Conservation (phyloP, 768 basidiomycete genomes). For the Trametes elegans region DNA sequence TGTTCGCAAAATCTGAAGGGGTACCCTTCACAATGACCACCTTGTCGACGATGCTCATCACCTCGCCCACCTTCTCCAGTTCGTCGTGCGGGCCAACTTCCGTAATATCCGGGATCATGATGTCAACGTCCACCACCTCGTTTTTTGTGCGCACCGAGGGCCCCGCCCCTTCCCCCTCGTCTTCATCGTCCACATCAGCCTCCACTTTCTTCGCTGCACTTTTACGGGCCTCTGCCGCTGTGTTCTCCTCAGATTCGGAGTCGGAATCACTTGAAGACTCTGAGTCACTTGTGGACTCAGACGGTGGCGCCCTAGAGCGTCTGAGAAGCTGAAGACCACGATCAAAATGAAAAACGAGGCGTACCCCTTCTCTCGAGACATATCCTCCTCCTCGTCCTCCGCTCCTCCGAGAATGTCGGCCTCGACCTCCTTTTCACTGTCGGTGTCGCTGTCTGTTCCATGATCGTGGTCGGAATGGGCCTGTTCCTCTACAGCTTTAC, state of each 20-base stretch:
- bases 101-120: slow-evolving; percentile 61
- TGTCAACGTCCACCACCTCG: slow-evolving; percentile 57
- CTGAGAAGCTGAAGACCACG: not conserved
- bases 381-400: slow-evolving; percentile 39
- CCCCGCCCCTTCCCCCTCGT: slow-evolving; percentile 42
- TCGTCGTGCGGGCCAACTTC: slow-evolving; percentile 61
- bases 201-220: not conserved
- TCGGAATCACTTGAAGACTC: slow-evolving; percentile 29
- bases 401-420: slow-evolving; percentile 48
- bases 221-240: slow-evolving; percentile 9
- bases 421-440: slow-evolving; percentile 74
- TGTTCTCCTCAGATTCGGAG: slow-evolving; percentile 34
- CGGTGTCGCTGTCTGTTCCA: slow-evolving; percentile 43
- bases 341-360: not conserved
- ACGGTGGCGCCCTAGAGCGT: slow-evolving; percentile 4
- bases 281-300: slow-evolving; percentile 30
- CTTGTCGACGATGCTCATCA: slow-evolving; percentile 71
- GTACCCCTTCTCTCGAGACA: slow-evolving; percentile 1
- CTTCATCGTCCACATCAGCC: slow-evolving; percentile 53
- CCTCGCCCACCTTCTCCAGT: slow-evolving; percentile 74
- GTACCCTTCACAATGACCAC: slow-evolving; percentile 72
- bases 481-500: not conserved
- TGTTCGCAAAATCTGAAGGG: slow-evolving; percentile 39
- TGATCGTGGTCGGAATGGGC: slow-evolving; percentile 33
- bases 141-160: slow-evolving; percentile 63